These are phyloP conservation scores for Schizochytrium sp. DNA, from an alignment of 108 stramenopile genomes.

Conservation along the genomic window DNA sequence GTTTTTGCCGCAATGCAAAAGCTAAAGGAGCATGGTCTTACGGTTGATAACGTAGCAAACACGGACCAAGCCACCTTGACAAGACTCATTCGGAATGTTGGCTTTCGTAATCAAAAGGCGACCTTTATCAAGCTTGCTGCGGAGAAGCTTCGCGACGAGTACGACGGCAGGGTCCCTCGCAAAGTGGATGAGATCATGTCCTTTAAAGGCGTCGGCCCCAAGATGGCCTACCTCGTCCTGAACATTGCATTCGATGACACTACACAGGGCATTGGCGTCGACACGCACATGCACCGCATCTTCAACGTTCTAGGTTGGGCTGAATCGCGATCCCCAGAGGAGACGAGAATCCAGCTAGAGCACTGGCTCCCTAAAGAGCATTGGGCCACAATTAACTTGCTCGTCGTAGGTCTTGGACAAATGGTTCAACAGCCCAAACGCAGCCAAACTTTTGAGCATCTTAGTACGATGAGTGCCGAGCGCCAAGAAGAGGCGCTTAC, in stretches of 20 bases:
- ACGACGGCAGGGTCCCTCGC: conserved; percentile 66
- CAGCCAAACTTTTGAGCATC: neutral
- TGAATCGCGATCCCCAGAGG: conserved; percentile 64
- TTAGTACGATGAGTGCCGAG: neutral
- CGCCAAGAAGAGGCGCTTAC: neutral
- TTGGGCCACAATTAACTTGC: conserved; percentile 66
- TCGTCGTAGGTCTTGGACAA: conserved; percentile 87
- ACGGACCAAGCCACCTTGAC: conserved; percentile 52
- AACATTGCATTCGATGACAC: conserved; percentile 52
- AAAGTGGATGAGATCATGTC: conserved; percentile 59
- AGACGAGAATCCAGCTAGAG: conserved; percentile 70
- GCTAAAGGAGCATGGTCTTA: conserved; percentile 39
- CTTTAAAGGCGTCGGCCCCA: conserved; percentile 75
- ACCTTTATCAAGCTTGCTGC: conserved; percentile 65
- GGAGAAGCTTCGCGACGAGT: conserved; percentile 52
- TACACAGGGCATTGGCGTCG: conserved; percentile 72
- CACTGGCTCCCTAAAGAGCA: conserved; percentile 66
- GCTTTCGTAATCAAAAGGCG: conserved; percentile 86
- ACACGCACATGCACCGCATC: conserved; percentile 86
- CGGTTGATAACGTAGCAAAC: conserved; percentile 56
- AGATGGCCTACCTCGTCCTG: conserved; percentile 79
- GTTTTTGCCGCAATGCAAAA: conserved; percentile 63
- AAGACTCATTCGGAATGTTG: conserved; percentile 58
- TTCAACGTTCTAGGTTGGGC: conserved; percentile 70
- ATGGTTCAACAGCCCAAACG: conserved; percentile 62